These are phyloP conservation scores for Penicillium cinerascens DNA, from an alignment of 495 filamentous ascomycete genomes.

Conservation along the genomic window DNA sequence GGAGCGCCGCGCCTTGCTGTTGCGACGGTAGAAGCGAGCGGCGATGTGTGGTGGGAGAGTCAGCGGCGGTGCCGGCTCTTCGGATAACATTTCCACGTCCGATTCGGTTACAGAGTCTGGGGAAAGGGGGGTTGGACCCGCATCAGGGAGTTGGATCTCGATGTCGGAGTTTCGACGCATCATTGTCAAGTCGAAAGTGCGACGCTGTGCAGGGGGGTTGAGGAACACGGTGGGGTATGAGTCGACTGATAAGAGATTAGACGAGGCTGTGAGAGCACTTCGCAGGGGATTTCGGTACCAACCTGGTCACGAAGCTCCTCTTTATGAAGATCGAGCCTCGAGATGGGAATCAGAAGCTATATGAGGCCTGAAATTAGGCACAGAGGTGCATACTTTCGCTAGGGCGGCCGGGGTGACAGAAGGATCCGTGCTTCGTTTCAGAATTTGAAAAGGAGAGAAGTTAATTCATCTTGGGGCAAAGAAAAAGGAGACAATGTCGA, in stretches of 20 bases:
- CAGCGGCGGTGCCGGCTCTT: conserved; percentile 40
- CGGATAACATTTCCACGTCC: conserved; percentile 48
- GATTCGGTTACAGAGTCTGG: conserved; percentile 25
- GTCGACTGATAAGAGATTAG: conserved; percentile 25
- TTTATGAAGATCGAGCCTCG: neutral
- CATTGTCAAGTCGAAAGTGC: conserved; percentile 27
- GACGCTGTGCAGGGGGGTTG: conserved; percentile 3
- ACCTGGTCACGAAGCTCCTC: neutral
- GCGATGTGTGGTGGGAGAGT: conserved; percentile 79
- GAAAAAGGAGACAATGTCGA: conserved; percentile 3
- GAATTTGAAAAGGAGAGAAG: conserved; percentile 8
- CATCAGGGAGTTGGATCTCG: conserved; percentile 45
- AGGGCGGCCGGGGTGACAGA: conserved; percentile 21
- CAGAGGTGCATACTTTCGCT: conserved; percentile 14
- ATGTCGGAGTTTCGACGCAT: conserved; percentile 49
- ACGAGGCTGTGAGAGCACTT: conserved; percentile 1
- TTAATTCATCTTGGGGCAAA: neutral
- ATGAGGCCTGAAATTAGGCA: conserved; percentile 9
- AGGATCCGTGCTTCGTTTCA: conserved; percentile 45
- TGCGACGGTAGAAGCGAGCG: conserved; percentile 75
- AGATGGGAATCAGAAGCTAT: conserved; percentile 2
- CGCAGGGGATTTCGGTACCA: neutral
- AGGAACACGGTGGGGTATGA: conserved; percentile 20
- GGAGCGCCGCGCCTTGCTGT: conserved; percentile 68
- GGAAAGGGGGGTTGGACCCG: conserved; percentile 28